Percentiles rank a stretch among this genome's conserved stretches.
phyloP scores from a whole-genome alignment of 2,329 filamentous ascomycete genomes.

The Stemphylium lycopersici region DNA sequence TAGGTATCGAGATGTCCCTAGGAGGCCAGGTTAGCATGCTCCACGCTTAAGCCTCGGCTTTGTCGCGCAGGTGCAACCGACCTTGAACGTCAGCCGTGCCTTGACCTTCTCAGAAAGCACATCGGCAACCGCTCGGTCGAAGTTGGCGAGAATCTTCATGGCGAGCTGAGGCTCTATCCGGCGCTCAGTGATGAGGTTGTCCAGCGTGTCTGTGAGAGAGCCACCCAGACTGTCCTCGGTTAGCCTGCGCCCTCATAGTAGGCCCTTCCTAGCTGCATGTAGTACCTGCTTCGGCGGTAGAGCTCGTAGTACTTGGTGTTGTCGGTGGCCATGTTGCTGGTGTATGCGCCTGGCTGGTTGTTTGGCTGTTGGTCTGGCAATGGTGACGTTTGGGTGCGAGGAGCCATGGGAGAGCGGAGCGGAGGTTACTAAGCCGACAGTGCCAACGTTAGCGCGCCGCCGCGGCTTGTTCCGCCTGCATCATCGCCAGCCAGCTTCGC shows the following conservation, averaged over 20 bases:
- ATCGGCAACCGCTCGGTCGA: slow-evolving; percentile 91
- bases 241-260: slow-evolving; percentile 26
- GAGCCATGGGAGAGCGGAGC: neutral
- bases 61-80: slow-evolving; percentile 51
- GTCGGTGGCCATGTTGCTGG: slow-evolving; percentile 45
- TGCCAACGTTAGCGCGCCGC: slow-evolving; percentile 14
- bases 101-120: slow-evolving; percentile 92
- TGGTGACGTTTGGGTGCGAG: slow-evolving; percentile 6
- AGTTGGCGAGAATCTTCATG: slow-evolving; percentile 97
- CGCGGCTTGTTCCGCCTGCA: slow-evolving; percentile 37
- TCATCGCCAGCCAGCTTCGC: slow-evolving; percentile 36
- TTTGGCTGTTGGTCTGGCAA: slow-evolving; percentile 9
- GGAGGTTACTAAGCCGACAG: slow-evolving; percentile 17
- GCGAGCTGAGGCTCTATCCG: slow-evolving; percentile 97
- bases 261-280: slow-evolving; percentile 14
- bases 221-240: slow-evolving; percentile 76
- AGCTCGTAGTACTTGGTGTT: slow-evolving; percentile 81
- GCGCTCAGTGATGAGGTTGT: slow-evolving; percentile 91
- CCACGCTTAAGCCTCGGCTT: neutral
- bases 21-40: slow-evolving; percentile 20
- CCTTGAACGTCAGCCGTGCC: slow-evolving; percentile 92
- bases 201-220: slow-evolving; percentile 93
- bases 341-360: slow-evolving; percentile 15
- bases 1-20: slow-evolving; percentile 97
- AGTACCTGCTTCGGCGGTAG: slow-evolving; percentile 96